phyloP scores from a whole-genome alignment of 257 asterid species.

The Oldenlandia corymbosa region DNA sequence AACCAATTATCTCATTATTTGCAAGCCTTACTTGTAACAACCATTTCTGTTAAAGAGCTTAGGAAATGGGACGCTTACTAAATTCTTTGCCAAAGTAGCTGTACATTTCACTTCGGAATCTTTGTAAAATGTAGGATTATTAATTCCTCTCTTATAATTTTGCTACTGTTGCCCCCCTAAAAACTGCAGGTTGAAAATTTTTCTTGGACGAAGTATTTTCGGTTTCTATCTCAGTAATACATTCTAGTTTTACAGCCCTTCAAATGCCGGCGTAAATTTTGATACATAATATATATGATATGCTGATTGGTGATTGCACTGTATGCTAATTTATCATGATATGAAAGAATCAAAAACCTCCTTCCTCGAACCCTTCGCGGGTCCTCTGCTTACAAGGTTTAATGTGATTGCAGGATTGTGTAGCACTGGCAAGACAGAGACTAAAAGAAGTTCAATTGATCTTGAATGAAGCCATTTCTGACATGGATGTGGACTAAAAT shows the following conservation, averaged over 20 bases:
- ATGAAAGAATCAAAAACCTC: too few species aligned
- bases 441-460: conserved; percentile 56
- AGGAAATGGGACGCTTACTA: neutral
- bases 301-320: too few species aligned
- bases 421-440: conserved; percentile 52
- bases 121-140: neutral
- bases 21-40: too few species aligned
- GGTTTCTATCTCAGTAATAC: neutral
- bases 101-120: neutral
- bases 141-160: neutral
- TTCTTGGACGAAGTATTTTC: neutral
- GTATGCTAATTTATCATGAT: too few species aligned
- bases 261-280: neutral
- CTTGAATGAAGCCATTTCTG: conserved; percentile 60
- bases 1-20: too few species aligned
- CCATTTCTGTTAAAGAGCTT: too few species aligned
- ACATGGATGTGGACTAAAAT: conserved; percentile 61
- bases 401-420: conserved; percentile 55
- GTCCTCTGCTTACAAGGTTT: conserved; percentile 9
- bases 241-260: neutral
- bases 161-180: neutral
- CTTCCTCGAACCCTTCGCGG: too few species aligned
- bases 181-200: neutral
- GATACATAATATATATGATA: too few species aligned
- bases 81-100: neutral